Percentiles rank a stretch among this genome's conserved stretches.
These are phyloP conservation scores for Davidsoniella virescens DNA, from an alignment of 2,329 filamentous ascomycete species.

Conservation along the genomic window DNA sequence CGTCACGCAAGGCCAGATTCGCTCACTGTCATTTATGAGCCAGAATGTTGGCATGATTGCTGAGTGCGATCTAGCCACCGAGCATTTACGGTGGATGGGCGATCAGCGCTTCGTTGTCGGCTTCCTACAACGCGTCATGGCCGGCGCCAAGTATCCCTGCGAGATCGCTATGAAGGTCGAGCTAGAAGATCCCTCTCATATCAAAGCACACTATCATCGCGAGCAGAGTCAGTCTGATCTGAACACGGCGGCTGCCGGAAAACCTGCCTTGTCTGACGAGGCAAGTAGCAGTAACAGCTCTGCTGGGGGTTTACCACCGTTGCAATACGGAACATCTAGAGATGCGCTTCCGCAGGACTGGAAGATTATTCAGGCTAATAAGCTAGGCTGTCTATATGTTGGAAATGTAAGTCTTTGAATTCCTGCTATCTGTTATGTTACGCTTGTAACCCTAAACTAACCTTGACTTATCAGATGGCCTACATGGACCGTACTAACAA, in stretches of 20 bases:
- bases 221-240: constrained; percentile 17
- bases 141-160: constrained; percentile 69
- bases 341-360: constrained; percentile 65
- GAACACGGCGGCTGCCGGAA: constrained; percentile 11
- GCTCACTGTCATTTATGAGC: constrained; percentile 74
- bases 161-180: constrained; percentile 77
- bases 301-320: constrained; percentile 45
- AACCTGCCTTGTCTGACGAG: constrained; percentile 15
- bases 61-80: constrained; percentile 77
- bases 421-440: neutral
- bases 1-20: constrained; percentile 62
- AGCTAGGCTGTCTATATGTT: constrained; percentile 80
- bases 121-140: constrained; percentile 58
- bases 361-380: constrained; percentile 56
- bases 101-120: constrained; percentile 70
- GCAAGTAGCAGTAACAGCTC: constrained; percentile 10
- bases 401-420: constrained; percentile 51
- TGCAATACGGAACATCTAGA: constrained; percentile 65
- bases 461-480: constrained; percentile 45
- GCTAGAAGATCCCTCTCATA: constrained; percentile 54
- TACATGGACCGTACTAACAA: constrained; percentile 77
- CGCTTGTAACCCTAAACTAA: neutral
- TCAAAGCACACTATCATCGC: constrained; percentile 55
- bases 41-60: constrained; percentile 83
- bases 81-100: constrained; percentile 89